These are phyloP conservation scores for Omphalea diandra DNA, from an alignment of 441 rosid species.

Conservation along the genomic window DNA sequence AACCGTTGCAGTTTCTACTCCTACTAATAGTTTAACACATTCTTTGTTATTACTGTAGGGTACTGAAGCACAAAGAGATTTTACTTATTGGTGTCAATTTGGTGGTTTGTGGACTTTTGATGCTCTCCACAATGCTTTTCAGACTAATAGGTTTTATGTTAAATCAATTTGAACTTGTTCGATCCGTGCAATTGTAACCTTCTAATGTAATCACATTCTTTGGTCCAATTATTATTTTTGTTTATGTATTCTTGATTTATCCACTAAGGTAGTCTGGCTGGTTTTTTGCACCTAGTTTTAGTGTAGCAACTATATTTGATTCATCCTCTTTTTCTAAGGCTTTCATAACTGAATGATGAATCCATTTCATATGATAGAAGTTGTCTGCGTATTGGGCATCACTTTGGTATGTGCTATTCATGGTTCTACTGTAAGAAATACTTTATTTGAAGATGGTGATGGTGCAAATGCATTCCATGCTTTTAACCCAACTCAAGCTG, in stretches of 20 bases:
- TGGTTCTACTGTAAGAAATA: too few relatives aligned
- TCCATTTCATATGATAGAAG: background rate
- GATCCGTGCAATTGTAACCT: background rate
- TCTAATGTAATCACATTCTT: conserved; percentile 18
- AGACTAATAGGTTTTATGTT: background rate
- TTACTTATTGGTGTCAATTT: conserved; percentile 22
- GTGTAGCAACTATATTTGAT: too few relatives aligned
- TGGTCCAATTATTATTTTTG: conserved; percentile 14
- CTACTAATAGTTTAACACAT: conserved; percentile 5
- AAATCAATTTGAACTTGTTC: background rate
- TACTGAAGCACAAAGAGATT: conserved; percentile 17
- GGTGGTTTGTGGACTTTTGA: background rate
- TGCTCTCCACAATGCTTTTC: background rate
- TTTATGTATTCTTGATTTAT: conserved; percentile 11
- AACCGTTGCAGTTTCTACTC: background rate
- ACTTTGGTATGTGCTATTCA: too few relatives aligned
- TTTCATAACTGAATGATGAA: too few relatives aligned
- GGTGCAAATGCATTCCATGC: too few relatives aligned
- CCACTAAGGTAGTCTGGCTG: conserved; percentile 4
- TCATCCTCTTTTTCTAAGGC: too few relatives aligned
- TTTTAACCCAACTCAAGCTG: conserved; percentile 17
- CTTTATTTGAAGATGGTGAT: too few relatives aligned
- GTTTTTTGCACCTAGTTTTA: too few relatives aligned
- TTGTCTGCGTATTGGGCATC: background rate
- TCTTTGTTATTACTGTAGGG: conserved; percentile 7